Evolutionary conservation across 164 flowering plant genomes (phyloP), one percentile per base, ranked within the genome.

Genomic region (Nelumbo lutea): DNA sequence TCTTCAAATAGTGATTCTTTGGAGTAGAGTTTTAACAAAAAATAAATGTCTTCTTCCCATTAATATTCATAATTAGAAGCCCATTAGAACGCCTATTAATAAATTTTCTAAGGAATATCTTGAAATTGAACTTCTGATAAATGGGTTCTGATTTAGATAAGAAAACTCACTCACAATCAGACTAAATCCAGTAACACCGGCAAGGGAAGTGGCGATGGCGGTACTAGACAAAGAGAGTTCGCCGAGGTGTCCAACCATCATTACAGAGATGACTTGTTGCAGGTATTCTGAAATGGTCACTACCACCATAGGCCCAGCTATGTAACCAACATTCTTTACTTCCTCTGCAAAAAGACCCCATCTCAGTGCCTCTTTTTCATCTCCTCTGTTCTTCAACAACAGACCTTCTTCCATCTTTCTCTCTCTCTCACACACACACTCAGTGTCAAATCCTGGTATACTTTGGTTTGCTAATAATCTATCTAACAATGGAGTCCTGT

Each of bases 241-340:
- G 40, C 87, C 82, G 2, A 84, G 77, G 65, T 86, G 89, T n/a
- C 89, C 89, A 38, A 86, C 87, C 81, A 86, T 79, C 85, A 84
- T 86, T 48, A 77, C 64, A 1, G 86, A 84, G 4, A 82, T 70
- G 27, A 81, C 75, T 55, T 78, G 83, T 59, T 77, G 43, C n/a
- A 77, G 64, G 64, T 68, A 81, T 61, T 77, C 82, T 43, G 78
- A 74, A 3, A 79, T 38, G 10, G 61, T 66, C 9, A 80, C 84
- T 0, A 67, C 77, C 6, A 81, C 78, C 84, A 83, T 79, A 0
- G 88, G 88, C 45, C 77, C 83, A 2, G 86, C 83, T 42, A 85
- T n/a, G 13, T 43, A 47, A 39, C 78, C 77, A 42, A 78, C 46
- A 71, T 45, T 76, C 67, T 78, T 84, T 69, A 72, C 27, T 62